Evolutionary conservation across 208 protist species (phyloP), one percentile per base, ranked within the genome.

Genomic region (Leptomonas pyrrhocoris): DNA sequence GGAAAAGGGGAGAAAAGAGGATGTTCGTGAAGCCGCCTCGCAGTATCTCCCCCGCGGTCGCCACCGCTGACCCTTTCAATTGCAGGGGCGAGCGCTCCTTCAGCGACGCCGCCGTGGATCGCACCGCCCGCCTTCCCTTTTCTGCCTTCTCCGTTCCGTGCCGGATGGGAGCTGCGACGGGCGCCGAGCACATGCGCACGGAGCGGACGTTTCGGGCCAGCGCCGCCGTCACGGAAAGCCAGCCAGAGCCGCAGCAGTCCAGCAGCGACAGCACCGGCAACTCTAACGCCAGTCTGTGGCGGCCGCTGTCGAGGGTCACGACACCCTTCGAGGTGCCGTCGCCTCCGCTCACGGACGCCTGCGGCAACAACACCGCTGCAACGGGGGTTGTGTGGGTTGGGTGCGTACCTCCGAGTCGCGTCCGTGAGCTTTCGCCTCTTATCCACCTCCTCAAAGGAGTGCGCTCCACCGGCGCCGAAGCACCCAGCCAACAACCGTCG

Each of bases 361-460:
- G 9, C 27, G 23, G 2, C 36, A 31, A 4, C 28, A 6, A 9
- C 40, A 27, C 43, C 27, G 13, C 40, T 16, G 8, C 30, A 23
- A 4, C 46, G 11, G 16, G 46, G 1, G n/a, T 65, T 23, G 46
- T 55, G 7, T 43, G 59, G 45, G 54, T 55, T 43, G 59, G 59
- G 19, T n/a, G 27, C 46, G 25, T 55, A 6, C 3, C 27, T 2
- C 59, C 59, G 11, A 31, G 45, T 30, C 59, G 59, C n/a, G 46
- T 65, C n/a, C 45, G 31, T 2, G 59, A 65, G 46, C 45, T 65
- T 2, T 55, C 46, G n/a, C 46, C 59, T 1, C 54, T 55, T 8
- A 16, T 65, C 46, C n/a, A 65, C 30, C 36, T 45, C 30, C n/a
- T 65, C 6, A 51, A 43, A 27, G 18, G 18, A 6, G 54, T 65